Evolutionary conservation across 192 early-diverging fungal species (phyloP).

Genomic region (Coemansia sp.): DNA sequence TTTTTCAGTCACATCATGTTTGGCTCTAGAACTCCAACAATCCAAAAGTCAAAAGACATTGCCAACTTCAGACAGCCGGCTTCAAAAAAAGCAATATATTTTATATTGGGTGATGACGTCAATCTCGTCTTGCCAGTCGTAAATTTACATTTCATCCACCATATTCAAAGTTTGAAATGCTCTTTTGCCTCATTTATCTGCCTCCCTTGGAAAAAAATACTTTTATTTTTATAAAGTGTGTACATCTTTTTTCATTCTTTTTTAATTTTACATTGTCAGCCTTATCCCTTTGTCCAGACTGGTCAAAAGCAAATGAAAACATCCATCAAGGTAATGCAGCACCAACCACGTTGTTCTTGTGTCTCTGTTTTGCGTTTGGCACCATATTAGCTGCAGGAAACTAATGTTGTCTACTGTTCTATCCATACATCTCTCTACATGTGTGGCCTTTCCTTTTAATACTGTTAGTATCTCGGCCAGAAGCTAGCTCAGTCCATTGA

Average conservation of each 20-base stretch:
- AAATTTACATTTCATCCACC: no score
- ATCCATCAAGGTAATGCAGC: background rate
- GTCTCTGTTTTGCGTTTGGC: background rate
- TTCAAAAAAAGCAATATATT: background rate
- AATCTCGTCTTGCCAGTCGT: background rate
- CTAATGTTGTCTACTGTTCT: background rate
- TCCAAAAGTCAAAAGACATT: no score
- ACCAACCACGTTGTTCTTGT: background rate
- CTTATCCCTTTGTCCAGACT: no score
- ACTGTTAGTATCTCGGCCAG: conserved; percentile 41
- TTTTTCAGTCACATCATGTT: background rate
- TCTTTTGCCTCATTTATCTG: background rate
- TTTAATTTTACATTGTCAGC: background rate
- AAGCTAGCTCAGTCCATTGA: conserved; percentile 62
- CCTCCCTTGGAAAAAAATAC: background rate
- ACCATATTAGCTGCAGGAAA: background rate
- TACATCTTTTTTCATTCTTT: background rate
- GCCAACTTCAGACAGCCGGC: background rate
- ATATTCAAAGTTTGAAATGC: no score
- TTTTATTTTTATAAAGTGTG: background rate
- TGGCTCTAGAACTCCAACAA: no score
- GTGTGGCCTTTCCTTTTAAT: background rate
- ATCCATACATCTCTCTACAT: background rate
- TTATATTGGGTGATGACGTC: background rate
- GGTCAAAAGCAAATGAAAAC: background rate